Percentiles rank a stretch among this genome's conserved stretches.
Evolutionary conservation across 1,284 basidiomycete species (phyloP).

Genomic region (Leccinum glutinopallens): DNA sequence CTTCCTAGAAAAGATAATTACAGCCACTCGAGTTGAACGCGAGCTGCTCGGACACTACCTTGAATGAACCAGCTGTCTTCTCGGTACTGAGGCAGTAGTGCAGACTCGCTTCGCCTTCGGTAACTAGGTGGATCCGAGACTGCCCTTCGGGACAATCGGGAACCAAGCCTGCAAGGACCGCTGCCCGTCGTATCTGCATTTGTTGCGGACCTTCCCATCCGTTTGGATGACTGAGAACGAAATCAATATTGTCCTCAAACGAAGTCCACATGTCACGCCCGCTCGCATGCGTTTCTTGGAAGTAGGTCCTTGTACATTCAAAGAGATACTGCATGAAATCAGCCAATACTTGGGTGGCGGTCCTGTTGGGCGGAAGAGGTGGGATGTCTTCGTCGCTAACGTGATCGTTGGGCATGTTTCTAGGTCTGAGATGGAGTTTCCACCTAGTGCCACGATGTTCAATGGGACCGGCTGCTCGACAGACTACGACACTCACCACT

Average conservation of each 20-base stretch:
- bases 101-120: conserved; percentile 53
- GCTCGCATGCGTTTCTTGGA: conserved; percentile 41
- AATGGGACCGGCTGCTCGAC: background rate
- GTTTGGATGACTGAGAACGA: conserved; percentile 43
- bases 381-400: conserved; percentile 38
- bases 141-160: conserved; percentile 39
- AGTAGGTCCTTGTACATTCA: conserved; percentile 38
- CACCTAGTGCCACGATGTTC: conserved; percentile 32
- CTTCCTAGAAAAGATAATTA: conserved; percentile 21
- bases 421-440: conserved; percentile 39
- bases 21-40: conserved; percentile 1
- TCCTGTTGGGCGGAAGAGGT: conserved; percentile 44
- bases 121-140: conserved; percentile 46
- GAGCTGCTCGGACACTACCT: conserved; percentile 28
- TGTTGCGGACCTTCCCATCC: conserved; percentile 47
- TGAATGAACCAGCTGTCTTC: conserved; percentile 34
- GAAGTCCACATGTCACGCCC: conserved; percentile 41
- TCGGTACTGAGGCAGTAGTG: conserved; percentile 45
- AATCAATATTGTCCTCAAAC: conserved; percentile 36
- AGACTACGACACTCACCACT: conserved; percentile 38
- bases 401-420: conserved; percentile 16
- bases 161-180: conserved; percentile 39
- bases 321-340: conserved; percentile 50
- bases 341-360: conserved; percentile 44
- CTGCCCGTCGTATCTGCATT: conserved; percentile 39